Conservation (phyloP, 345 rosid genomes). For the Gossypium sturtianum region DNA sequence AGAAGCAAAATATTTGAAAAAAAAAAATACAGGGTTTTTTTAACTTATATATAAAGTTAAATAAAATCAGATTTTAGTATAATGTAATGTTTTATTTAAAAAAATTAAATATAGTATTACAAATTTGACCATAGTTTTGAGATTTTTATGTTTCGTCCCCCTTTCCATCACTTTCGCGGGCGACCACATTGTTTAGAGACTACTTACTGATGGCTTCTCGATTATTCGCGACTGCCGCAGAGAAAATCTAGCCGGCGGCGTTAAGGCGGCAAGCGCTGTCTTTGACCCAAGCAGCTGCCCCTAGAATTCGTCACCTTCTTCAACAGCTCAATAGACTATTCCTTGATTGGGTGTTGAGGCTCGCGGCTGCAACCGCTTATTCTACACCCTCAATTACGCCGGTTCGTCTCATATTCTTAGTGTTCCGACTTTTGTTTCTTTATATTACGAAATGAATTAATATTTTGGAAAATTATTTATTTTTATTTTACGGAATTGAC, state of each 20-base stretch:
- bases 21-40: too few species aligned
- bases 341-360: slow-evolving; percentile 60
- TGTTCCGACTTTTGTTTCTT: not conserved
- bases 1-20: too few species aligned
- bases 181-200: not conserved
- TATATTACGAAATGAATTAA: not conserved
- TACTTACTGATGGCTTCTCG: slow-evolving; percentile 12
- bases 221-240: slow-evolving; percentile 2
- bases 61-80: too few species aligned
- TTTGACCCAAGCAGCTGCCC: slow-evolving; percentile 52
- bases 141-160: not conserved
- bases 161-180: not conserved
- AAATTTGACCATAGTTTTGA: not conserved
- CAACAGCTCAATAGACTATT: slow-evolving; percentile 51
- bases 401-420: slow-evolving; percentile 21
- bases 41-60: too few species aligned
- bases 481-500: not conserved
- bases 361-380: slow-evolving; percentile 69
- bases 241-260: not conserved
- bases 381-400: slow-evolving; percentile 64
- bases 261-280: slow-evolving; percentile 36
- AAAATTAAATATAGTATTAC: too few species aligned
- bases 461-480: not conserved
- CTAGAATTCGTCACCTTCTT: slow-evolving; percentile 43
- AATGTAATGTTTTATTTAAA: too few species aligned